A percentile compares a stretch with the other conserved stretches of the same genome.
Conservation (phyloP, 148 eudicot genomes). For the Rhododendron griersonianum region DNA sequence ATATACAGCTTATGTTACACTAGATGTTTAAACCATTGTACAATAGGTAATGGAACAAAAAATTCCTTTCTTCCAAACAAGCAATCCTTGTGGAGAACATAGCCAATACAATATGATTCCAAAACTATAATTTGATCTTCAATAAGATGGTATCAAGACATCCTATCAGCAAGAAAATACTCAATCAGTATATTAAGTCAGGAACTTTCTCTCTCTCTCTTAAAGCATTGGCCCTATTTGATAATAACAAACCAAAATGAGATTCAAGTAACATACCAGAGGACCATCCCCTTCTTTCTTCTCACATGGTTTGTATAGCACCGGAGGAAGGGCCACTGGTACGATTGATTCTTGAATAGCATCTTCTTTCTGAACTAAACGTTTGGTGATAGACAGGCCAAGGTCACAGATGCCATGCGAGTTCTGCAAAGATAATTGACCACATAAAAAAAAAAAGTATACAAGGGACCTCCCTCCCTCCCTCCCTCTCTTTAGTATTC, state of each 20-base stretch:
- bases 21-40: background rate
- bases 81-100: background rate
- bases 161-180: background rate
- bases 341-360: constrained; percentile 31
- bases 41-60: background rate
- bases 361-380: constrained; percentile 47
- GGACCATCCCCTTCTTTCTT: constrained; percentile 48
- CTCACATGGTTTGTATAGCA: constrained; percentile 56
- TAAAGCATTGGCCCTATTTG: background rate
- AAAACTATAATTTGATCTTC: background rate
- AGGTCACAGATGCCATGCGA: constrained; percentile 82
- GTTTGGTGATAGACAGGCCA: constrained; percentile 68
- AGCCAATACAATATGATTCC: background rate
- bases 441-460: constrained; percentile 10
- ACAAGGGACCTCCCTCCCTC: constrained; percentile 3
- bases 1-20: background rate
- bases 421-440: constrained; percentile 48
- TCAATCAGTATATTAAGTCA: background rate
- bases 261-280: constrained; percentile 22
- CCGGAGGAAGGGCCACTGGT: constrained; percentile 54
- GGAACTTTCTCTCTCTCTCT: background rate
- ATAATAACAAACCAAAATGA: background rate
- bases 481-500: background rate
- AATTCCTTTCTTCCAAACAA: background rate
- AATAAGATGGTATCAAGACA: constrained; percentile 1